These are phyloP conservation scores for Amphicarpaea edgeworthii DNA, from an alignment of 306 rosid species.

Conservation along the genomic window DNA sequence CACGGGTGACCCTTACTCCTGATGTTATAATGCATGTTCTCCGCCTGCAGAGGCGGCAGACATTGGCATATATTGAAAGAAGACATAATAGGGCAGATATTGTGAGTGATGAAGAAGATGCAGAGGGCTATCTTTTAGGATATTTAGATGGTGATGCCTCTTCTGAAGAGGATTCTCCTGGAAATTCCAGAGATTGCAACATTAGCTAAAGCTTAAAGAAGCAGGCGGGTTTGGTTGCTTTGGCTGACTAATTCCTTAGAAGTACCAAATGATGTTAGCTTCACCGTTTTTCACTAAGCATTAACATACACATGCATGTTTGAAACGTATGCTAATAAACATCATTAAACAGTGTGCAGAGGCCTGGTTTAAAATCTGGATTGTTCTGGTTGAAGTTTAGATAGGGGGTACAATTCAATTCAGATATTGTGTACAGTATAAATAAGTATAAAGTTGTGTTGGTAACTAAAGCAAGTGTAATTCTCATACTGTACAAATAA, in stretches of 20 bases:
- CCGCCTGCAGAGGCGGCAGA: slow-evolving; percentile 67
- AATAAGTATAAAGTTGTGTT: background rate
- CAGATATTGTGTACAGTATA: slow-evolving; percentile 23
- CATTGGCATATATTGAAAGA: slow-evolving; percentile 54
- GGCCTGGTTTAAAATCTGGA: slow-evolving; percentile 34
- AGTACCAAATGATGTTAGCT: slow-evolving; percentile 3
- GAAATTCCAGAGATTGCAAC: slow-evolving; percentile 54
- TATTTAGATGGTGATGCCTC: slow-evolving; percentile 44
- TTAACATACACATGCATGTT: background rate
- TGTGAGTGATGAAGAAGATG: slow-evolving; percentile 58
- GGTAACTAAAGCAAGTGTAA: slow-evolving; percentile 12
- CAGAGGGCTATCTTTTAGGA: slow-evolving; percentile 44
- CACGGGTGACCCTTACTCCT: slow-evolving; percentile 54
- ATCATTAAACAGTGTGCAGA: slow-evolving; percentile 18
- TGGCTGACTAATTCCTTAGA: slow-evolving; percentile 28
- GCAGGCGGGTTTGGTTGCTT: background rate
- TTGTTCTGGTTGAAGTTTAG: slow-evolving; percentile 6
- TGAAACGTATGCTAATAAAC: slow-evolving; percentile 22
- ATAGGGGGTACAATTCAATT: background rate
- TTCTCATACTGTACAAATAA: slow-evolving; percentile 22
- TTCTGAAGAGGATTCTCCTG: slow-evolving; percentile 51
- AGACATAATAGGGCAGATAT: slow-evolving; percentile 51
- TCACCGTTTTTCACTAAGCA: slow-evolving; percentile 15
- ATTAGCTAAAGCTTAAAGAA: slow-evolving; percentile 51
- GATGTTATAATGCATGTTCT: slow-evolving; percentile 61